Evolutionary conservation across 2,329 filamentous ascomycete genomes (phyloP).

Genomic region (Penicillium sclerotiorum): DNA sequence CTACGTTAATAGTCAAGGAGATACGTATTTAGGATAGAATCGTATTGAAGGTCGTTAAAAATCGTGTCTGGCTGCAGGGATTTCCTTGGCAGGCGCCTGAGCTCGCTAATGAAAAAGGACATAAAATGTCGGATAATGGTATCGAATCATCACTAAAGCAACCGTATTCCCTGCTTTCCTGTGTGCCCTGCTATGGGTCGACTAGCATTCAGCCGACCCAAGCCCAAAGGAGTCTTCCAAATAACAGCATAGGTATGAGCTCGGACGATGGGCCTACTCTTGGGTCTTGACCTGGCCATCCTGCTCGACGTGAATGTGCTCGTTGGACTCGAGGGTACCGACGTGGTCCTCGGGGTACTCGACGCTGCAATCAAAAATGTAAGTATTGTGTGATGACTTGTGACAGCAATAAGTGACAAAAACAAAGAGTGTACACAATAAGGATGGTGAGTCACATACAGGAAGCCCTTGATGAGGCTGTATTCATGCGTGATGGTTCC

Average conservation of each 20-base stretch:
- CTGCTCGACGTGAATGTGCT: conserved; percentile 76
- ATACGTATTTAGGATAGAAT: background rate
- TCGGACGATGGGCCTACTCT: conserved; percentile 46
- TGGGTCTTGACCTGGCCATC: conserved; percentile 73
- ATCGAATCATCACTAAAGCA: conserved; percentile 24
- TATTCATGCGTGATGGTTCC: conserved; percentile 85
- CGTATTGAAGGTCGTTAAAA: background rate
- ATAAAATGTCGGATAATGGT: conserved; percentile 18
- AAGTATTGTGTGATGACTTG: background rate
- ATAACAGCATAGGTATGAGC: background rate
- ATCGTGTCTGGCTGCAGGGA: conserved; percentile 3
- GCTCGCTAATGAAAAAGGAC: conserved; percentile 9
- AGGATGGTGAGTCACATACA: conserved; percentile 63
- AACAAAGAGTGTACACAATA: background rate
- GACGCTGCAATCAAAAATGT: conserved; percentile 59
- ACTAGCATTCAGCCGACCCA: background rate
- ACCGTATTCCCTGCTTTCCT: conserved; percentile 7
- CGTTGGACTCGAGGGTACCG: conserved; percentile 65
- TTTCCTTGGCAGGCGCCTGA: background rate
- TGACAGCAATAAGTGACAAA: too few species aligned
- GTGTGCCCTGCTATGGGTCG: background rate
- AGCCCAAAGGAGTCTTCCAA: background rate
- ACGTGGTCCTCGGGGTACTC: conserved; percentile 70
- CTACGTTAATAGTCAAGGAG: too few species aligned
- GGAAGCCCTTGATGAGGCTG: conserved; percentile 86